Base-by-base conservation (phyloP, 2,329 filamentous ascomycete species). In the Alternaria sp. region DNA sequence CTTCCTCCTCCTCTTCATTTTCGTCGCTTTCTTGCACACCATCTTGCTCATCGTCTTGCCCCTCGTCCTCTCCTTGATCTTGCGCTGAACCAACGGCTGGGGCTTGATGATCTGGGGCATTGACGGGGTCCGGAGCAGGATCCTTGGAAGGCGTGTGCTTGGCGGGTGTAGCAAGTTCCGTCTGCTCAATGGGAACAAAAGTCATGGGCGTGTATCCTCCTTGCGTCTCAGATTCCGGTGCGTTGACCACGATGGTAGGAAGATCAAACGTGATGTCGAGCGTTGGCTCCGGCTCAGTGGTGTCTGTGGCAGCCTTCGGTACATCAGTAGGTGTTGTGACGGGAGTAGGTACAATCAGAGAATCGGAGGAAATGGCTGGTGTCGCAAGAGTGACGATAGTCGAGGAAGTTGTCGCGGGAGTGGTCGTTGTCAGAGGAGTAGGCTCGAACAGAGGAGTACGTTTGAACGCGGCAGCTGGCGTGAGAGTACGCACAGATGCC, bases 1-100 rank as follows among this genome's bases (percentile, higher is more conserved):
- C 33, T 41, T 41, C 15, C 0, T 18, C 37, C 11, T 41, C 33
- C 3, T 37, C 30, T 37, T 37, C 33, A 0, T 37, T 14, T 37
- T 37, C 33, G 4, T 41, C 37, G 5, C 37, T 41, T 18, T 18
- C 37, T 6, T 41, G 4, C 5, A 41, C 37, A 41, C 37, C 3
- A 6, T 41, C 37, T 3, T 41, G 37, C 37, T 18, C 37, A 41
- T 10, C 4, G 28, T 30, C 21, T 14, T 37, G 26, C 4, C 0
- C 1, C 1, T 51, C 28, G 0, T 37, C 21, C 1, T 23, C 18
- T 33, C 2, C 1, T 6, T 11, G 2, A 6, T 3, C 18, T 11
- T 51, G 47, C 11, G 3, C n/a, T 21, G 14, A 14, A 33, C 18
- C 12, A 10, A 14, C 26, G 6, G 18, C 26, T 21, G 8, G 12